A percentile compares a stretch with the other conserved stretches of the same genome.
These are phyloP conservation scores for Fusarium equiseti DNA, from an alignment of 2,329 filamentous ascomycete genomes.

Conservation along the genomic window DNA sequence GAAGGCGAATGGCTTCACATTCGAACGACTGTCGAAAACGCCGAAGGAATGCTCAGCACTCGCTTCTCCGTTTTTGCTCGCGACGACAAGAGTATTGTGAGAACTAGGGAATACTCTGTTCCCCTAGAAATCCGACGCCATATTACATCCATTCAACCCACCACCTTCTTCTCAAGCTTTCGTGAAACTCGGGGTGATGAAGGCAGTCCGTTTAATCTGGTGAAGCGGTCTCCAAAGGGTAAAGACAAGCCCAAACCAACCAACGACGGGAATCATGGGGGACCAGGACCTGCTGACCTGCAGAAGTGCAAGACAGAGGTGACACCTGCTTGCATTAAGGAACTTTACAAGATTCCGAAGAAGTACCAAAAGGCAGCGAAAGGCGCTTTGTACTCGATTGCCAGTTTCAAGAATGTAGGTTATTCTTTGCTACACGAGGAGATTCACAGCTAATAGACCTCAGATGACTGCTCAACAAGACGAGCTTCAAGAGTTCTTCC, in stretches of 20 bases:
- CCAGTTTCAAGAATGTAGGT: slow-evolving; percentile 57
- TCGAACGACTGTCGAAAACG: slow-evolving; percentile 54
- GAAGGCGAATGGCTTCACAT: slow-evolving; percentile 58
- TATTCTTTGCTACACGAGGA: not conserved
- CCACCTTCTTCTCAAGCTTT: slow-evolving; percentile 51
- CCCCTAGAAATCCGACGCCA: slow-evolving; percentile 49
- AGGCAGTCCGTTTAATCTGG: not conserved
- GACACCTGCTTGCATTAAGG: slow-evolving; percentile 59
- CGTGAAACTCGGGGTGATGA: not conserved
- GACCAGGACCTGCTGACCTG: slow-evolving; percentile 21
- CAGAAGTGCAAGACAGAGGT: slow-evolving; percentile 53
- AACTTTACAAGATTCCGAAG: slow-evolving; percentile 58
- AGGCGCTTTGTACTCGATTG: slow-evolving; percentile 74
- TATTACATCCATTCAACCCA: slow-evolving; percentile 63
- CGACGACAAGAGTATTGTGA: slow-evolving; percentile 57
- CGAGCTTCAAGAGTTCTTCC: slow-evolving; percentile 69
- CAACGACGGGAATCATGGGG: slow-evolving; percentile 29
- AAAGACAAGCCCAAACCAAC: not conserved
- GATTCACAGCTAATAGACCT: slow-evolving; percentile 11
- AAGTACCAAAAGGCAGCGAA: slow-evolving; percentile 68
- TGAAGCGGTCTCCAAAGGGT: not conserved
- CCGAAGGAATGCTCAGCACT: slow-evolving; percentile 61
- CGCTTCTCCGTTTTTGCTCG: slow-evolving; percentile 56
- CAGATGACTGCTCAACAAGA: slow-evolving; percentile 64
- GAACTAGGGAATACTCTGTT: slow-evolving; percentile 55